phyloP scores from a whole-genome alignment of 2,329 filamentous ascomycete genomes.

The Trichoderma brevicompactum region DNA sequence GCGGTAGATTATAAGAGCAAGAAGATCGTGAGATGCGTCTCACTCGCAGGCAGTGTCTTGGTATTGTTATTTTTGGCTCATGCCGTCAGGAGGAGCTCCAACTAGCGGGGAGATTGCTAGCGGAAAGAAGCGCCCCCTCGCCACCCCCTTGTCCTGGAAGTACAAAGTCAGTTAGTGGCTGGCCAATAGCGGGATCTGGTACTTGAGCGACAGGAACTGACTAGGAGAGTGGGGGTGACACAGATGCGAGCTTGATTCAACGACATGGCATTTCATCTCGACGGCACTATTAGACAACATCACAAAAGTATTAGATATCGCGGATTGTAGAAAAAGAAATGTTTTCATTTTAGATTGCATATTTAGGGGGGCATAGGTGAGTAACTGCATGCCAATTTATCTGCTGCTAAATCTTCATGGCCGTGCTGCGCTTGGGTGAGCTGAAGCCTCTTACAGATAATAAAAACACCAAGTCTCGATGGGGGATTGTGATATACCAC shows the following conservation, averaged over 20 bases:
- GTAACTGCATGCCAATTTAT: not conserved
- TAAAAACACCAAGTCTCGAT: conserved; percentile 15
- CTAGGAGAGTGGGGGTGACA: conserved; percentile 18
- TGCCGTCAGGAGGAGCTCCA: conserved; percentile 12
- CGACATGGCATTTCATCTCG: conserved; percentile 13
- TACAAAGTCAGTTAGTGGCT: conserved; percentile 18
- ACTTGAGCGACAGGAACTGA: conserved; percentile 20
- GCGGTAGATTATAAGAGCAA: conserved; percentile 9
- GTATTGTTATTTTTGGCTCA: not conserved
- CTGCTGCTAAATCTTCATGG: not conserved
- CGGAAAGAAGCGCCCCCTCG: conserved; percentile 14
- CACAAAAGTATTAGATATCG: not conserved
- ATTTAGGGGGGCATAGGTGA: not conserved
- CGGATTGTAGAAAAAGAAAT: not conserved
- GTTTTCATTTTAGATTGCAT: not conserved
- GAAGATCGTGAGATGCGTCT: not conserved
- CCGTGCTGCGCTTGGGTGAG: not conserved
- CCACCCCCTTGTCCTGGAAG: not conserved
- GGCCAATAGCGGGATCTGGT: conserved; percentile 13
- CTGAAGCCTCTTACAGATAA: not conserved
- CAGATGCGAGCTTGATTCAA: conserved; percentile 27
- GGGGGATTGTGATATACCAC: not conserved
- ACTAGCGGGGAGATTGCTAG: conserved; percentile 2
- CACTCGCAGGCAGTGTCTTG: not conserved
- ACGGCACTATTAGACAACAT: not conserved